These are phyloP conservation scores for Schizophyllum amplum DNA, from an alignment of 1,284 basidiomycete genomes.

Conservation along the genomic window DNA sequence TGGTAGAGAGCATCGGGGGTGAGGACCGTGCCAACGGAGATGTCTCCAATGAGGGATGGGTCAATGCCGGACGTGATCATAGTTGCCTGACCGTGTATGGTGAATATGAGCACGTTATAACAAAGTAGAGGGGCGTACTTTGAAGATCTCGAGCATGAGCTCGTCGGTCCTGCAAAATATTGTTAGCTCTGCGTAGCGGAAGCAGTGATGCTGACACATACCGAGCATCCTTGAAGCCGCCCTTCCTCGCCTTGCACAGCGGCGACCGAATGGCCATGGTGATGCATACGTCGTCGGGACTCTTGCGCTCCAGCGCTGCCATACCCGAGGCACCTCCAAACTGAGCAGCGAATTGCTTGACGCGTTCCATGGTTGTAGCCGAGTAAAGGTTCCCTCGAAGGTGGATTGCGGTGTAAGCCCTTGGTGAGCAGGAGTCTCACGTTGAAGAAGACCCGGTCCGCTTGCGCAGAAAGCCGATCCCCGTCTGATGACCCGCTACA, in stretches of 20 bases:
- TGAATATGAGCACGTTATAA: no score
- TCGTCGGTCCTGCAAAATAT: conserved; percentile 71
- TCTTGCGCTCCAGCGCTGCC: conserved; percentile 44
- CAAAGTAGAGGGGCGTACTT: conserved; percentile 38
- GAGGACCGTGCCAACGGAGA: conserved; percentile 70
- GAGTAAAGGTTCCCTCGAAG: no score
- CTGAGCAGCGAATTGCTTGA: conserved; percentile 60
- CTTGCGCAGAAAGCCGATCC: background rate
- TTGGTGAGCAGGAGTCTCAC: no score
- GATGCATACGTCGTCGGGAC: conserved; percentile 26
- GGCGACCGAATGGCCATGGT: conserved; percentile 73
- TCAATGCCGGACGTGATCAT: conserved; percentile 57
- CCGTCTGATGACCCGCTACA: no score
- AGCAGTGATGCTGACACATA: conserved; percentile 19
- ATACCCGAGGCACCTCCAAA: conserved; percentile 37
- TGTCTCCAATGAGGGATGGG: conserved; percentile 66
- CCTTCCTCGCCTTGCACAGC: conserved; percentile 70
- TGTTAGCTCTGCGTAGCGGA: background rate
- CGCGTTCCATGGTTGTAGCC: conserved; percentile 37
- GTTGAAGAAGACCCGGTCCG: background rate
- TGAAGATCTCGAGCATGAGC: conserved; percentile 71
- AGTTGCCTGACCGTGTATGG: conserved; percentile 37
- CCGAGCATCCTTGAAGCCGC: conserved; percentile 74
- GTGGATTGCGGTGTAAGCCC: no score
- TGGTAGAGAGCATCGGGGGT: conserved; percentile 55